Evolutionary conservation across 257 asterid species (phyloP).

Genomic region (Buddleja alternifolia): DNA sequence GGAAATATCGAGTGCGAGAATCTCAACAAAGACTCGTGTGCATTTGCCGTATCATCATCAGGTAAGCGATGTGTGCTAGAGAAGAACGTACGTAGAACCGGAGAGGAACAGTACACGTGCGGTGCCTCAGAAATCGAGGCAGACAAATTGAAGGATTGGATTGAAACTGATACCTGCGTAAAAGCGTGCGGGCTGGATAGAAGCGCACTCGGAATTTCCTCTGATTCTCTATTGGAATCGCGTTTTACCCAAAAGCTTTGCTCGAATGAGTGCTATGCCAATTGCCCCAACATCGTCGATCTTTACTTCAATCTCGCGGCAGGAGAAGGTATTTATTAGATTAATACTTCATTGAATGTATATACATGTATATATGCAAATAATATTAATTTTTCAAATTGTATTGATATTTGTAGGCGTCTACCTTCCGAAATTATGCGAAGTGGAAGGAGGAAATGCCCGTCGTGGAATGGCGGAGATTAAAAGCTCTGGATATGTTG

Average conservation of each 20-base stretch:
- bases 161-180: slow-evolving; percentile 72
- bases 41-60: slow-evolving; percentile 56
- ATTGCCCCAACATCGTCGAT: slow-evolving; percentile 72
- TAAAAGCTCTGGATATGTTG: slow-evolving; percentile 37
- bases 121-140: slow-evolving; percentile 68
- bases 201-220: slow-evolving; percentile 74
- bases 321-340: slow-evolving; percentile 54
- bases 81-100: slow-evolving; percentile 51
- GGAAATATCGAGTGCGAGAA: slow-evolving; percentile 61
- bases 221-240: slow-evolving; percentile 69
- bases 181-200: slow-evolving; percentile 65
- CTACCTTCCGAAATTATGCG: too few species aligned
- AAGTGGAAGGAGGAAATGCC: too few species aligned
- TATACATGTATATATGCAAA: too few species aligned
- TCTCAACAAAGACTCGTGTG: slow-evolving; percentile 48
- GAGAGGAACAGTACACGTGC: slow-evolving; percentile 53
- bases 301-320: slow-evolving; percentile 89
- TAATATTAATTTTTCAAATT: too few species aligned
- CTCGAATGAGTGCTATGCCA: slow-evolving; percentile 57
- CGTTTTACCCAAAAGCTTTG: slow-evolving; percentile 59
- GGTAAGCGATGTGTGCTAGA: slow-evolving; percentile 80
- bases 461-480: too few species aligned
- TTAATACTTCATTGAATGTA: neutral
- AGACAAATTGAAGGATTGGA: slow-evolving; percentile 41
- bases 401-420: too few species aligned